Evolutionary conservation across 805 yeast species (phyloP).

Genomic region (Lipomyces sp.): DNA sequence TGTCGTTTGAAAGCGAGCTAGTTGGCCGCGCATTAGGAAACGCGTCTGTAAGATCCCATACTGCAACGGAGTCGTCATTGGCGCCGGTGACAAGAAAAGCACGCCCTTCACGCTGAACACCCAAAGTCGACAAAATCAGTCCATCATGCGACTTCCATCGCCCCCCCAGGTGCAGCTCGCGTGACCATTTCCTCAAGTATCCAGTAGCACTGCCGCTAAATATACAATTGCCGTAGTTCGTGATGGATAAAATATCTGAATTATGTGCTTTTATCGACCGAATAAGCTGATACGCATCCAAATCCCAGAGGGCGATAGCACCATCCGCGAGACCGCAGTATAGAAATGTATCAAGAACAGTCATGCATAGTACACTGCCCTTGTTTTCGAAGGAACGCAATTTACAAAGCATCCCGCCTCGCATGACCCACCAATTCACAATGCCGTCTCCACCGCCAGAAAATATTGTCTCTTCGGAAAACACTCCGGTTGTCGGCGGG

Average conservation of each 20-base stretch:
- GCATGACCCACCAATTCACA: slow-evolving; percentile 72
- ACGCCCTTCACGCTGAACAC: slow-evolving; percentile 43
- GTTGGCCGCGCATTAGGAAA: slow-evolving; percentile 4
- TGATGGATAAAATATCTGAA: slow-evolving; percentile 59
- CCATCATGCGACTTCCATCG: slow-evolving; percentile 56
- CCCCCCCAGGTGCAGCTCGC: slow-evolving; percentile 45
- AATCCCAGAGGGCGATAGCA: slow-evolving; percentile 77
- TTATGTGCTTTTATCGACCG: slow-evolving; percentile 40
- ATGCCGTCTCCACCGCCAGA: slow-evolving; percentile 91
- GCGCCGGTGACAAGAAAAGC: slow-evolving; percentile 66
- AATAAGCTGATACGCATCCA: slow-evolving; percentile 71
- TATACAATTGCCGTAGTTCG: slow-evolving; percentile 54
- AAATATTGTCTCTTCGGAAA: slow-evolving; percentile 44
- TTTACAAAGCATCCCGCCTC: slow-evolving; percentile 17
- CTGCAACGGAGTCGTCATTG: slow-evolving; percentile 58
- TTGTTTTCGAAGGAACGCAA: slow-evolving; percentile 40
- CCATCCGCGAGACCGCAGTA: slow-evolving; percentile 83
- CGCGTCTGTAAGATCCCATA: slow-evolving; percentile 55
- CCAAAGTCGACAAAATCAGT: slow-evolving; percentile 55
- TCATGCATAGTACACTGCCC: slow-evolving; percentile 67
- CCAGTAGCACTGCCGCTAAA: slow-evolving; percentile 56
- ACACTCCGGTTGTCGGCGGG: background rate
- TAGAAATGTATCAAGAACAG: slow-evolving; percentile 60
- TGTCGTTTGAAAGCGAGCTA: slow-evolving; percentile 50
- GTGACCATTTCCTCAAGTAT: slow-evolving; percentile 52